Base-by-base conservation (phyloP, 1,139 yeast genomes). In the Pneumocystis murina region DNA sequence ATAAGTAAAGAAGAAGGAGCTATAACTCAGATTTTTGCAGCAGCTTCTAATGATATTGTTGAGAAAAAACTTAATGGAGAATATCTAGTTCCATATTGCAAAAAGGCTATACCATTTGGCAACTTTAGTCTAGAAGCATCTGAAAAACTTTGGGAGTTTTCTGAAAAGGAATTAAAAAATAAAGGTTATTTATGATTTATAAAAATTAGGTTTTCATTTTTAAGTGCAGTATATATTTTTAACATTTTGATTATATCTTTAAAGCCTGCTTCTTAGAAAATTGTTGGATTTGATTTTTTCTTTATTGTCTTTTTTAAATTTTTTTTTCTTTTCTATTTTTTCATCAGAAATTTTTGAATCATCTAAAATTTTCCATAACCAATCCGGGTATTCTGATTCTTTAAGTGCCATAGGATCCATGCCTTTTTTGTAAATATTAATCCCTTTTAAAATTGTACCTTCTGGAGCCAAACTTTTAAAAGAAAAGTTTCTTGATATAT, bases 351-450 rank as follows among this genome's bases (percentile, higher is more conserved):
- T 48, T 6, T 20, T 24, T 48, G 33, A 24, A 48, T 48, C 33
- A 20, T 48, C 55, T 48, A 48, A 24, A 24, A 88, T 79, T n/a
- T 80, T 82, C 98, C 98, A 92, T 66, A 92, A 80, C 97, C 97
- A 92, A 62, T 81, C 88, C 2, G 98, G 98, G 72, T 92, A 92
- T 71, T 91, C 96, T 57, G 79, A 77, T 72, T 92, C 97, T 67
- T 86, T 87, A 64, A 86, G 76, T 1, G 98, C 97, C 6, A 89
- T 84, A n/a, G 95, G 92, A 69, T 90, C 96, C 67, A 85, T 83
- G 30, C 94, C 95, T 54, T 80, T 79, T 73, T 90, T 90, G 72
- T 81, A 82, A 64, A 92, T 80, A 70, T 87, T 87, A 71, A 91
- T 77, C 33, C 79, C 78, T 71, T 87, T 87, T 68, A 92, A 79